phyloP scores from a whole-genome alignment of 805 yeast species.

The Ogataea zsoltii region DNA sequence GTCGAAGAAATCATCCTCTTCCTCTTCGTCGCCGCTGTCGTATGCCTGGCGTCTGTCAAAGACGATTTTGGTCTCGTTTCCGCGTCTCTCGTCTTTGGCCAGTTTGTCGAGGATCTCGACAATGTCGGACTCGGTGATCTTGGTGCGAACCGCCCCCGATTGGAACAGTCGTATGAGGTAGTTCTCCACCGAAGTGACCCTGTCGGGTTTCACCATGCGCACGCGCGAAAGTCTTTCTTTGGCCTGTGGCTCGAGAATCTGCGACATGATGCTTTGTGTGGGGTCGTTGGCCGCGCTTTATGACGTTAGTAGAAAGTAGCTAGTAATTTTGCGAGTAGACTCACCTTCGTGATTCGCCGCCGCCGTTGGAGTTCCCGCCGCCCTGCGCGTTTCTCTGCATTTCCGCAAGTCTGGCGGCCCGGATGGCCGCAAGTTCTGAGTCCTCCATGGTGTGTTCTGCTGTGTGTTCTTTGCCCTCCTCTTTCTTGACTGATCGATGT shows the following conservation, averaged over 20 bases:
- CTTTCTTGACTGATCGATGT: too few relatives aligned
- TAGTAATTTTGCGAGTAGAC: not conserved
- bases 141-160: slow-evolving; percentile 72
- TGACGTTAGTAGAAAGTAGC: slow-evolving; percentile 8
- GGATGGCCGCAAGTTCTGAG: slow-evolving; percentile 81
- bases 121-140: slow-evolving; percentile 78
- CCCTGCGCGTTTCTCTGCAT: slow-evolving; percentile 59
- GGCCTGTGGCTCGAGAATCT: slow-evolving; percentile 78
- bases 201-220: slow-evolving; percentile 84
- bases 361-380: slow-evolving; percentile 12
- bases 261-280: slow-evolving; percentile 49
- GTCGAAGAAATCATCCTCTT: slow-evolving; percentile 36
- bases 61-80: slow-evolving; percentile 66
- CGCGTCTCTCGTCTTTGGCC: slow-evolving; percentile 65
- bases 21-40: slow-evolving; percentile 24
- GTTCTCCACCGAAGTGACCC: slow-evolving; percentile 86
- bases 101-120: slow-evolving; percentile 82
- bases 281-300: slow-evolving; percentile 19
- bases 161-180: slow-evolving; percentile 70
- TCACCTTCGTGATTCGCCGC: slow-evolving; percentile 4
- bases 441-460: slow-evolving; percentile 62
- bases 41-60: slow-evolving; percentile 43
- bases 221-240: slow-evolving; percentile 86
- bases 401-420: slow-evolving; percentile 90
- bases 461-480: too few relatives aligned